Evolutionary conservation across 306 rosid genomes (phyloP), one percentile per base, ranked within the genome.

Genomic region (Quercus suber): DNA sequence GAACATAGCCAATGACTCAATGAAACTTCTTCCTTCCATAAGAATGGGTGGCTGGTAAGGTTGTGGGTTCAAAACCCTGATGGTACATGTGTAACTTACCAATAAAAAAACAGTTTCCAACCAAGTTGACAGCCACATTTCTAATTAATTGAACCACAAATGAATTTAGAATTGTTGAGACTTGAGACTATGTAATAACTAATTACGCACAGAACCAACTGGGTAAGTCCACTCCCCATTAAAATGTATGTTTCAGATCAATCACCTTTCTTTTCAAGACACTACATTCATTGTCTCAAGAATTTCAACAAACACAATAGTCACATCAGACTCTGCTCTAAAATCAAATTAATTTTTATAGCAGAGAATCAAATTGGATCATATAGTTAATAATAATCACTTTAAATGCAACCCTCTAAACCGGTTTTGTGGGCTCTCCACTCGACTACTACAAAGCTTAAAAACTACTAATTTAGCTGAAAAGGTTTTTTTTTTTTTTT

Each of bases 241-340:
- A 11, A 17, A 49, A 49, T 13, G 6, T 11, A 18, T 65, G 15
- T 31, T 65, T 10, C 72, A 68, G 72, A 68, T 21, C 45, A 67
- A 18, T 67, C 15, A 19, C 51, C 28, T 55, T 56, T 73, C 35
- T 1, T 55, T 21, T 55, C 12, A 30, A 68, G 33, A 21, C 4
- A 23, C 5, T 23, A 14, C 23, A 11, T 9, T 35, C 52, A 43
- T 31, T 51, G 55, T n/a, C 30, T 25, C 65, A 43, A 61, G 41
- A 51, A 74, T 78, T 83, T 80, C 71, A 49, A 45, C 89, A 73
- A 80, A 83, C 81, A 75, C 59, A 76, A 72, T 74, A 73, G 17
- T 76, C 59, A 53, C 82, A 76, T 19, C 5, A 35, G 5, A 35
- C 13, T 49, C 17, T 49, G 53, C 13, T 52, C 49, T 59, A 15